Conservation (phyloP, 2,329 filamentous ascomycete genomes). For the Alternaria triticina region DNA sequence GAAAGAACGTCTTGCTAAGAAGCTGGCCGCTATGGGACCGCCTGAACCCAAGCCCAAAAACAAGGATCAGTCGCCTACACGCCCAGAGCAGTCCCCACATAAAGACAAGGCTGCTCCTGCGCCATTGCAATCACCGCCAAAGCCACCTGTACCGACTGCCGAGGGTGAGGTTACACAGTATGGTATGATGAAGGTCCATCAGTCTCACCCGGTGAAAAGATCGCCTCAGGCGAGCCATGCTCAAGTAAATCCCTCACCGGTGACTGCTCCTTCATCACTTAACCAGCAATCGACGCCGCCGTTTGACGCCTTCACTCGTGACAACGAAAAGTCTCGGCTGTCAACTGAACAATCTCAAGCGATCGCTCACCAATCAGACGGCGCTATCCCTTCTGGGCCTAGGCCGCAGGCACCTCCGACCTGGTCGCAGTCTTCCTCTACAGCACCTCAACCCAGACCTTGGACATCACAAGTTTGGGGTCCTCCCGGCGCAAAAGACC, state of each 20-base stretch:
- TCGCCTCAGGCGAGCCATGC: slow-evolving; percentile 22
- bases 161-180: slow-evolving; percentile 65
- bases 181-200: slow-evolving; percentile 68
- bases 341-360: slow-evolving; percentile 22
- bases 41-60: slow-evolving; percentile 42
- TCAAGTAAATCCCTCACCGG: slow-evolving; percentile 26
- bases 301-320: slow-evolving; percentile 28
- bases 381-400: slow-evolving; percentile 19
- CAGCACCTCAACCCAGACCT: slow-evolving; percentile 33
- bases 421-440: slow-evolving; percentile 37
- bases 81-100: slow-evolving; percentile 46
- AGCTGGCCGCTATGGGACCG: slow-evolving; percentile 73
- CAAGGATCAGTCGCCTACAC: slow-evolving; percentile 49
- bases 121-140: slow-evolving; percentile 56
- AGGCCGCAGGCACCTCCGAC: slow-evolving; percentile 36
- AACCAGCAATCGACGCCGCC: slow-evolving; percentile 24
- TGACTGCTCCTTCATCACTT: slow-evolving; percentile 26
- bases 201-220: slow-evolving; percentile 58
- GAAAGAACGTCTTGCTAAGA: slow-evolving; percentile 73
- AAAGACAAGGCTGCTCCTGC: slow-evolving; percentile 53
- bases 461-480: slow-evolving; percentile 71
- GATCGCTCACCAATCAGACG: slow-evolving; percentile 25
- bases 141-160: slow-evolving; percentile 64
- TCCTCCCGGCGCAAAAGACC: slow-evolving; percentile 69
- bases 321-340: slow-evolving; percentile 24